phyloP scores from a whole-genome alignment of 345 rosid genomes.

The Adansonia digitata region DNA sequence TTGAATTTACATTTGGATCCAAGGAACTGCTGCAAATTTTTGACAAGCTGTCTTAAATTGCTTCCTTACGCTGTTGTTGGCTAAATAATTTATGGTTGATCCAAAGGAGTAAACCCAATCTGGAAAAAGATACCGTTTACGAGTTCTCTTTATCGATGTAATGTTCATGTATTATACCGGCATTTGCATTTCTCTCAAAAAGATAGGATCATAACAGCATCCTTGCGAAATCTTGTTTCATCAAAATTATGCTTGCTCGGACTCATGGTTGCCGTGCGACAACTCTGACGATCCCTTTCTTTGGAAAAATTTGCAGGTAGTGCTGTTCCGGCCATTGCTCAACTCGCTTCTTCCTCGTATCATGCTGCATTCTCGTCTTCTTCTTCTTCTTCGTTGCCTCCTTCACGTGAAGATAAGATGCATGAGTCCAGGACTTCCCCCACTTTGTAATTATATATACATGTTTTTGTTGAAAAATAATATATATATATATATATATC shows the following conservation, averaged over 20 bases:
- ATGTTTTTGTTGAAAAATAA: no score
- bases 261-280: background rate
- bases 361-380: slow-evolving; percentile 51
- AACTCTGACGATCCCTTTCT: background rate
- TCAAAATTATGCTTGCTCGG: background rate
- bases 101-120: background rate
- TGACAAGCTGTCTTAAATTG: no score
- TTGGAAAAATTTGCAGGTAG: slow-evolving; percentile 56
- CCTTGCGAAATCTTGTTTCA: background rate
- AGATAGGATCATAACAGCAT: background rate
- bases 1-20: no score
- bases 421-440: slow-evolving; percentile 51
- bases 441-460: slow-evolving; percentile 33
- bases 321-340: slow-evolving; percentile 72
- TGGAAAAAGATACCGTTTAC: background rate
- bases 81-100: background rate
- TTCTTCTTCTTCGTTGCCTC: slow-evolving; percentile 32
- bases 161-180: background rate
- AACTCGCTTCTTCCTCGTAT: slow-evolving; percentile 81
- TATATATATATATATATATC: no score
- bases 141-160: background rate
- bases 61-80: background rate
- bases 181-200: background rate
- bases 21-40: no score
- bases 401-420: slow-evolving; percentile 43